Evolutionary conservation across 345 rosid species (phyloP).

Genomic region (Eucalyptus sp.): DNA sequence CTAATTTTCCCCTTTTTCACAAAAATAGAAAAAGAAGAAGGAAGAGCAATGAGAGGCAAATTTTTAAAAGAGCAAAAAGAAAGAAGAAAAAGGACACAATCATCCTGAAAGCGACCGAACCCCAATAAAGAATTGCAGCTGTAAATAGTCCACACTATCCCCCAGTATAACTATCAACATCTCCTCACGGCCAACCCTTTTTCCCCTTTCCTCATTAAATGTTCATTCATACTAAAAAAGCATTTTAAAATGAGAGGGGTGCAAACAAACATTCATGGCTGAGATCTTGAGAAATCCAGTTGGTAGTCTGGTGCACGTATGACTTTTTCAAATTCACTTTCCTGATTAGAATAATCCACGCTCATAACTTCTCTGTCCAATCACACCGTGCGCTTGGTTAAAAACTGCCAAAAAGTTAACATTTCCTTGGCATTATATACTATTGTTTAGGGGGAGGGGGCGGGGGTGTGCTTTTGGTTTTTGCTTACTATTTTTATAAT

Average conservation of each 20-base stretch:
- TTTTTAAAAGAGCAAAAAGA: not conserved
- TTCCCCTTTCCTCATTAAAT: not conserved
- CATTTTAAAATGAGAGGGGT: not conserved
- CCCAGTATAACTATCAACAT: not conserved
- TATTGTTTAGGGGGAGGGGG: not conserved
- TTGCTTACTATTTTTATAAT: not conserved
- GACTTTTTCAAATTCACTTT: not conserved
- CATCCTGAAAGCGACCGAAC: not conserved
- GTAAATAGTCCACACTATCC: not conserved
- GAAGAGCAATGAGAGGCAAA: not conserved
- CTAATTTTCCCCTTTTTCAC: not conserved
- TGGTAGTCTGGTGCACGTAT: slow-evolving; percentile 1
- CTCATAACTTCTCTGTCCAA: not conserved
- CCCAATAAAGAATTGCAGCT: not conserved
- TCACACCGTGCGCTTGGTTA: not conserved
- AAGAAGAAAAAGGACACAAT: not conserved
- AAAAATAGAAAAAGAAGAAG: not conserved
- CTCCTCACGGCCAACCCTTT: not conserved
- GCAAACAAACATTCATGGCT: slow-evolving; percentile 31
- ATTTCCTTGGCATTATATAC: not conserved
- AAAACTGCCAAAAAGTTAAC: not conserved
- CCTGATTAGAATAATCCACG: not conserved
- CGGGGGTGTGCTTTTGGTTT: not conserved
- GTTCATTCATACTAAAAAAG: not conserved
- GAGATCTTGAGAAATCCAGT: slow-evolving; percentile 34